Conservation (phyloP, 495 filamentous ascomycete genomes). For the Xylaria castorea region DNA sequence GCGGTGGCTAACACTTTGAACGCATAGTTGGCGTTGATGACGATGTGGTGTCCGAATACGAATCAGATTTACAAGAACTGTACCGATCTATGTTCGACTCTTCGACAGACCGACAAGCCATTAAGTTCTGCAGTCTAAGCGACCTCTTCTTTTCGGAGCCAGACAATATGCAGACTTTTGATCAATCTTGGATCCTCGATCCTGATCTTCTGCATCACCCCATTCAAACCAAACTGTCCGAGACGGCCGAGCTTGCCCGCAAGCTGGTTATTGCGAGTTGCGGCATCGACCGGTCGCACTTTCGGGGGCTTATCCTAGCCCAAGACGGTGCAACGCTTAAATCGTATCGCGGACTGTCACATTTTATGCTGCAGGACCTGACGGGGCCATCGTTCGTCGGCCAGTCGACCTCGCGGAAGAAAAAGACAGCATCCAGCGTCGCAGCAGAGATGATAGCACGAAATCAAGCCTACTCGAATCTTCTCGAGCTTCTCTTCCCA, state of each 20-base stretch:
- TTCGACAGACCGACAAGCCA: conserved; percentile 1
- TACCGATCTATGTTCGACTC: conserved; percentile 35
- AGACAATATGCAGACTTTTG: neutral
- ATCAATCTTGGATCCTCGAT: neutral
- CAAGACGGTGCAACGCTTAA: conserved; percentile 44
- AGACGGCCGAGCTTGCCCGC: conserved; percentile 47
- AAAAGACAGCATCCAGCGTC: conserved; percentile 44
- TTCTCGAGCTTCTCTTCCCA: conserved; percentile 48
- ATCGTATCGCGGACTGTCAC: conserved; percentile 52
- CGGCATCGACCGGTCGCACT: conserved; percentile 32
- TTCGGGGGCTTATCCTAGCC: conserved; percentile 45
- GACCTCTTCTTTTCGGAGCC: conserved; percentile 33
- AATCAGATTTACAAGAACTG: conserved; percentile 41
- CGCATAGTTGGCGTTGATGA: conserved; percentile 48
- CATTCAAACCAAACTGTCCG: conserved; percentile 40
- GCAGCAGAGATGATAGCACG: conserved; percentile 48
- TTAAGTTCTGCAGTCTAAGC: conserved; percentile 7
- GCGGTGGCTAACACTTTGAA: neutral
- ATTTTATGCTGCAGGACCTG: conserved; percentile 57
- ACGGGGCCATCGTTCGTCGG: conserved; percentile 37
- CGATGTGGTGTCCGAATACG: conserved; percentile 45
- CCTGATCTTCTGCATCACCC: conserved; percentile 34
- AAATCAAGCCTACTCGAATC: conserved; percentile 52
- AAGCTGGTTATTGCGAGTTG: conserved; percentile 46
- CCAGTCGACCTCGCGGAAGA: conserved; percentile 39